Conservation (phyloP, 805 yeast species). For the Candida ovalis region DNA sequence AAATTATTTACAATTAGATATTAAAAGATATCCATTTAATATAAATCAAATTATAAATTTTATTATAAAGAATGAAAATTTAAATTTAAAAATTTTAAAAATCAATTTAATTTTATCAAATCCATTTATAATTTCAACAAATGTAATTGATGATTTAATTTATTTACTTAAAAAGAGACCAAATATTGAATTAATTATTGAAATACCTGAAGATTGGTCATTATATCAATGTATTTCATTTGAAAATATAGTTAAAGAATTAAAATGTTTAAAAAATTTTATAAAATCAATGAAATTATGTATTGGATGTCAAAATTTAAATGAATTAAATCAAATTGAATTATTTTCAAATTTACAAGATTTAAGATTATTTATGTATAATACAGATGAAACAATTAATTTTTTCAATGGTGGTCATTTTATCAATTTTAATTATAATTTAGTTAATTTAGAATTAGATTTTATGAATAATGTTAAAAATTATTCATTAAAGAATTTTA, state of each 20-base stretch:
- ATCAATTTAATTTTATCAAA: not conserved
- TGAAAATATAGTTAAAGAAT: not conserved
- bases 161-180: not conserved
- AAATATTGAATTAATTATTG: not conserved
- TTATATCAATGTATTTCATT: not conserved
- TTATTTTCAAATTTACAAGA: not conserved
- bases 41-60: not conserved
- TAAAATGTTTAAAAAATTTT: not conserved
- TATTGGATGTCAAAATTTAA: not conserved
- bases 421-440: not conserved
- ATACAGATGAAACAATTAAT: not conserved
- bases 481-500: not conserved
- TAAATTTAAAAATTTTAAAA: not conserved
- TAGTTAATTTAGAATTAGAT: slow-evolving; percentile 3
- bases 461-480: slow-evolving; percentile 1
- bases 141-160: not conserved
- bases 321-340: slow-evolving; percentile 1
- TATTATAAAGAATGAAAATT: not conserved
- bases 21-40: slow-evolving; percentile 1
- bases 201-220: slow-evolving; percentile 6
- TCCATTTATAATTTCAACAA: not conserved
- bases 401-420: not conserved
- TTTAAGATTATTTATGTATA: slow-evolving; percentile 2
- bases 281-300: not conserved
- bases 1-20: not conserved